Evolutionary conservation across 2,329 filamentous ascomycete species (phyloP), one percentile per base, ranked within the genome.

Genomic region (Neofusicoccum ribis): DNA sequence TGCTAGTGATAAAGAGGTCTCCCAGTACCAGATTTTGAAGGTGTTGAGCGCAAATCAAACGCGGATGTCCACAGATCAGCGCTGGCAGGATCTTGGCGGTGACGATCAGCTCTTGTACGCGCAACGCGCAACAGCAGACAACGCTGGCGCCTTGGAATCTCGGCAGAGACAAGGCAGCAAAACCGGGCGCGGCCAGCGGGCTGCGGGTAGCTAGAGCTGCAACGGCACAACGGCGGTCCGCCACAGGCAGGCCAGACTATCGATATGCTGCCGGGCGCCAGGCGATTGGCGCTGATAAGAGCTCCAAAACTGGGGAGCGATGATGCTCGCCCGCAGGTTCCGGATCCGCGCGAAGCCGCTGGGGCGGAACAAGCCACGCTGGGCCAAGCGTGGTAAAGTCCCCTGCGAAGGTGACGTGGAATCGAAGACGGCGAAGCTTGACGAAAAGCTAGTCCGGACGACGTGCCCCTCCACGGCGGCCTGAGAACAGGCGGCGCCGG

Each of bases 241-340:
- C 54, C 23, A n/a, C 54, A 27, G 37, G 20, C 54, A 41, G 17
- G 51, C 12, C 51, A 56, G 51, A n/a, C 36, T 41, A 56, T 56
- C 36, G 54, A 60, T 34, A 60, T 46, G 39, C 41, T 15, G 39
- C 23, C 39, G 39, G 39, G 23, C 17, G n/a, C 52, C 37, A 43
- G 54, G 56, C 43, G 56, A 60, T 60, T 47, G 56, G 56, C 56
- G 56, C 43, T 36, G 56, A 60, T 60, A 60, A 60, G 56, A 17
- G 37, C 20, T 34, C 27, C 56, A 49, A 47, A 47, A 46, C 37
- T 47, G 56, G 41, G 36, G 41, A 15, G 27, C 43, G n/a, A 47
- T 60, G 56, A 60, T 44, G 54, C 39, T 41, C 23, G 41, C 54
- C 54, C 54, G 56, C 44, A 60, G 41, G 41, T 47, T 60, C 56